Evolutionary conservation across 2,329 filamentous ascomycete species (phyloP).

Genomic region (Hymenoscyphus salicellus): DNA sequence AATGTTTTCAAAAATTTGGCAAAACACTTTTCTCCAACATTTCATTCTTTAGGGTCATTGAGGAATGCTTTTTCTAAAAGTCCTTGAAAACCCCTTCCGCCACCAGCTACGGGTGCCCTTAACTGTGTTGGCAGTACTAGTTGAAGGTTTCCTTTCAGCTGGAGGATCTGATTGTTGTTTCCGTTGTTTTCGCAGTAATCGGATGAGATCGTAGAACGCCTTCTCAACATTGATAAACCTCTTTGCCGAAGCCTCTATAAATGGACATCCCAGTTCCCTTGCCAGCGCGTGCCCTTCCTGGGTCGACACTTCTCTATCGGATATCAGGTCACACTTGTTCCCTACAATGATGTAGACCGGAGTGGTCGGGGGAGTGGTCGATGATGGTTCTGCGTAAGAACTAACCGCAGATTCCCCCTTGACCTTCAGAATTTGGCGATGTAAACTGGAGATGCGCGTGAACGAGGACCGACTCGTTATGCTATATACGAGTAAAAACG

Average conservation of each 20-base stretch:
- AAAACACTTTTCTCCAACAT: constrained; percentile 1
- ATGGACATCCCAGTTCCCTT: constrained; percentile 85
- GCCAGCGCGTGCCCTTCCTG: constrained; percentile 88
- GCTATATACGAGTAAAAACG: constrained; percentile 9
- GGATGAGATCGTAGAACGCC: constrained; percentile 91
- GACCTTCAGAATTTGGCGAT: background rate
- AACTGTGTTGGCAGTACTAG: background rate
- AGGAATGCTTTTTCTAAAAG: background rate
- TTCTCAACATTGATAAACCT: constrained; percentile 96
- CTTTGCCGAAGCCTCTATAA: constrained; percentile 90
- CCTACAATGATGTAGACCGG: constrained; percentile 60
- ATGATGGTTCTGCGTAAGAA: background rate
- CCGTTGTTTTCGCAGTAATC: constrained; percentile 76
- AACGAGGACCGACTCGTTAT: constrained; percentile 7
- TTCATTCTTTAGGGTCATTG: constrained; percentile 3
- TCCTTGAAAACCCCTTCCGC: constrained; percentile 2
- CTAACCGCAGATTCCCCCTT: background rate
- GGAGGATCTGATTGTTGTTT: no score
- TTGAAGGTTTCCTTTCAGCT: background rate
- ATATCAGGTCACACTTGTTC: constrained; percentile 92
- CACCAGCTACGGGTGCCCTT: background rate
- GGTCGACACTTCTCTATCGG: constrained; percentile 87
- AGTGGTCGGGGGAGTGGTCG: background rate
- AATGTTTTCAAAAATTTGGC: constrained; percentile 4
- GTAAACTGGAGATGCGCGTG: background rate